Percentiles rank a stretch among this genome's conserved stretches.
Evolutionary conservation across 805 yeast species (phyloP).

Genomic region (Candida railenensis): DNA sequence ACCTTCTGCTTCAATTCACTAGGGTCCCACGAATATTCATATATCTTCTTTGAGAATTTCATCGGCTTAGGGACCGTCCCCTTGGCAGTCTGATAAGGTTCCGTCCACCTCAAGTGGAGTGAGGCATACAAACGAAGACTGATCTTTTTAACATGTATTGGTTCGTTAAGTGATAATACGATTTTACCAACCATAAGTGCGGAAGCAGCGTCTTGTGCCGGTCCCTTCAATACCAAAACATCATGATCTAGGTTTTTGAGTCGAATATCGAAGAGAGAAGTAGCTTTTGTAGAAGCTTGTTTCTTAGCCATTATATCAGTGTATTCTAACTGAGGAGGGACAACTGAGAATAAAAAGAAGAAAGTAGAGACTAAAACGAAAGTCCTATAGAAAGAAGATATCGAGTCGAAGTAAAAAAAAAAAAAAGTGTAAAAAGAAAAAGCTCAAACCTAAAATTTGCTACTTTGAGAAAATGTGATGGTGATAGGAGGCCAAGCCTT

Average conservation of each 20-base stretch:
- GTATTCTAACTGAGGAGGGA: too few species aligned
- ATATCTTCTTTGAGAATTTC: slow-evolving; percentile 60
- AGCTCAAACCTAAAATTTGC: background rate
- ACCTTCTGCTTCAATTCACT: slow-evolving; percentile 49
- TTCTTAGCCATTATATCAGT: slow-evolving; percentile 9
- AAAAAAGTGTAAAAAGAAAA: background rate
- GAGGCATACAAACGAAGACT: slow-evolving; percentile 66
- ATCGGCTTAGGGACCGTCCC: slow-evolving; percentile 47
- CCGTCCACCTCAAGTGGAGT: slow-evolving; percentile 64
- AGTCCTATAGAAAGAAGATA: background rate
- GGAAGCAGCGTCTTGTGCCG: slow-evolving; percentile 74
- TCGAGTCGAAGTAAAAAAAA: background rate
- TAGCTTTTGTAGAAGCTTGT: slow-evolving; percentile 20
- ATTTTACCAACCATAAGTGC: slow-evolving; percentile 75
- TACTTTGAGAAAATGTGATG: background rate
- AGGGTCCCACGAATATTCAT: slow-evolving; percentile 78
- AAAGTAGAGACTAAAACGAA: background rate
- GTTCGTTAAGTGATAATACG: slow-evolving; percentile 73
- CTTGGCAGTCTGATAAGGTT: slow-evolving; percentile 46
- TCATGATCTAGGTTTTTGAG: slow-evolving; percentile 70
- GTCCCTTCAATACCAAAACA: slow-evolving; percentile 78
- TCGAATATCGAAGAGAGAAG: slow-evolving; percentile 48
- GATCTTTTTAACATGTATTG: slow-evolving; percentile 65
- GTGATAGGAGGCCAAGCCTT: background rate
- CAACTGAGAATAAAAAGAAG: background rate